These are phyloP conservation scores for Pythium pyrilobum DNA, from an alignment of 352 stramenopile species.

Conservation along the genomic window DNA sequence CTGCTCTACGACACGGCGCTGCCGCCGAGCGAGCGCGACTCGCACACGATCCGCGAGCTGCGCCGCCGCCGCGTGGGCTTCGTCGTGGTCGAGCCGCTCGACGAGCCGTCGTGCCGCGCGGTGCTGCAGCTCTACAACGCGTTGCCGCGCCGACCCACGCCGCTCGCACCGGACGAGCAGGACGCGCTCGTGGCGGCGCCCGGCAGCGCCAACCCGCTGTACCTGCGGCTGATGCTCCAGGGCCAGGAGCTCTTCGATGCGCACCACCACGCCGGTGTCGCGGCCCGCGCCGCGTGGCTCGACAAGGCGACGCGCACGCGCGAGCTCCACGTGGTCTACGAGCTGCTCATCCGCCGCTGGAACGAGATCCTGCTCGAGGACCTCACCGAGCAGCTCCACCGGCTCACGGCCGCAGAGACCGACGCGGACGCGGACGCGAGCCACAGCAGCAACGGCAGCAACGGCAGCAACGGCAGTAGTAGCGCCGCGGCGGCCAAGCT, in stretches of 20 bases:
- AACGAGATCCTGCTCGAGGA: slow-evolving; percentile 62
- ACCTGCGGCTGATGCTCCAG: slow-evolving; percentile 55
- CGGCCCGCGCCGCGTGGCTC: slow-evolving; percentile 34
- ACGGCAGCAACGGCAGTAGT: not conserved
- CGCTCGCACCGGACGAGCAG: slow-evolving; percentile 34
- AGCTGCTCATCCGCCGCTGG: slow-evolving; percentile 71
- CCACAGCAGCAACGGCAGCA: no score
- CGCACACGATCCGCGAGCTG: slow-evolving; percentile 70
- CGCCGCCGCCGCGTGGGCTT: slow-evolving; percentile 53
- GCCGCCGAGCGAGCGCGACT: slow-evolving; percentile 36
- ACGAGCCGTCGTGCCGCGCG: slow-evolving; percentile 53
- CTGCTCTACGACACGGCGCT: slow-evolving; percentile 61
- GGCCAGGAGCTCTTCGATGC: slow-evolving; percentile 52
- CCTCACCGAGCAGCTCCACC: slow-evolving; percentile 31
- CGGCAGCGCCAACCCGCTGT: slow-evolving; percentile 68
- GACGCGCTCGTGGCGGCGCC: slow-evolving; percentile 34
- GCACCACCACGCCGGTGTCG: not conserved
- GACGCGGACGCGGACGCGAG: no score
- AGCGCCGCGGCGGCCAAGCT: slow-evolving; percentile 6
- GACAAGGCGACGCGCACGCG: slow-evolving; percentile 26
- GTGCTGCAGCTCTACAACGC: slow-evolving; percentile 29
- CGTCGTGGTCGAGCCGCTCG: slow-evolving; percentile 62
- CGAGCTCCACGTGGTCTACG: slow-evolving; percentile 53
- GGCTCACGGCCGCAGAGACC: not conserved
- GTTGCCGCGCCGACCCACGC: not conserved